These are phyloP conservation scores for Jimgerdemannia flammicorona DNA, from an alignment of 192 early-diverging fungal genomes.

Conservation along the genomic window DNA sequence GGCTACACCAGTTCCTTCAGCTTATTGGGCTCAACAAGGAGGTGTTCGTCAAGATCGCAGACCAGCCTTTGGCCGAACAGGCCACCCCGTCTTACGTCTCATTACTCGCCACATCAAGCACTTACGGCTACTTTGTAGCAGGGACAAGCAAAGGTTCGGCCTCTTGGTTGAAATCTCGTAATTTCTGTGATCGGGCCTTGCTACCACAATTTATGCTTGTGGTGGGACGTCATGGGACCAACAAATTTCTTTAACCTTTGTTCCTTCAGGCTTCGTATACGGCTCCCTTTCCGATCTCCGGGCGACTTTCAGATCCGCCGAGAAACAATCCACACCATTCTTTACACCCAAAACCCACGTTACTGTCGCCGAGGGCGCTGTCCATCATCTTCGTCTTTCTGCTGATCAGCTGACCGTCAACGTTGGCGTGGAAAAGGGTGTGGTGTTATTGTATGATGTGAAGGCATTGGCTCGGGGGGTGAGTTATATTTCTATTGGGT, in stretches of 20 bases:
- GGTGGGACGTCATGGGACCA: neutral
- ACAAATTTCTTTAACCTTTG: slow-evolving; percentile 29
- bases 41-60: slow-evolving; percentile 34
- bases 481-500: slow-evolving; percentile 22
- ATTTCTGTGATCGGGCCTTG: neutral
- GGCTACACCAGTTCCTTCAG: slow-evolving; percentile 6
- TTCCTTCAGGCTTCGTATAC: slow-evolving; percentile 34
- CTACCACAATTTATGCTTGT: neutral
- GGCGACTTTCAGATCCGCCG: slow-evolving; percentile 28
- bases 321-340: slow-evolving; percentile 8
- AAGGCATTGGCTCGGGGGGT: slow-evolving; percentile 35
- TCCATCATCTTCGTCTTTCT: slow-evolving; percentile 39
- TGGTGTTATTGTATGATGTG: slow-evolving; percentile 32
- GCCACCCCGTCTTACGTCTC: slow-evolving; percentile 43
- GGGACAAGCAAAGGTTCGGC: slow-evolving; percentile 48
- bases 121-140: slow-evolving; percentile 66
- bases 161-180: neutral
- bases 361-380: slow-evolving; percentile 17
- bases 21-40: slow-evolving; percentile 29
- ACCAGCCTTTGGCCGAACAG: slow-evolving; percentile 16
- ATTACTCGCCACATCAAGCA: slow-evolving; percentile 58
- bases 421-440: slow-evolving; percentile 28
- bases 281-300: slow-evolving; percentile 28
- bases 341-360: slow-evolving; percentile 25
- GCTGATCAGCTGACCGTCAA: slow-evolving; percentile 39